Evolutionary conservation across 2,329 filamentous ascomycete genomes (phyloP), one percentile per base, ranked within the genome.

Genomic region (Fusarium virguliforme): DNA sequence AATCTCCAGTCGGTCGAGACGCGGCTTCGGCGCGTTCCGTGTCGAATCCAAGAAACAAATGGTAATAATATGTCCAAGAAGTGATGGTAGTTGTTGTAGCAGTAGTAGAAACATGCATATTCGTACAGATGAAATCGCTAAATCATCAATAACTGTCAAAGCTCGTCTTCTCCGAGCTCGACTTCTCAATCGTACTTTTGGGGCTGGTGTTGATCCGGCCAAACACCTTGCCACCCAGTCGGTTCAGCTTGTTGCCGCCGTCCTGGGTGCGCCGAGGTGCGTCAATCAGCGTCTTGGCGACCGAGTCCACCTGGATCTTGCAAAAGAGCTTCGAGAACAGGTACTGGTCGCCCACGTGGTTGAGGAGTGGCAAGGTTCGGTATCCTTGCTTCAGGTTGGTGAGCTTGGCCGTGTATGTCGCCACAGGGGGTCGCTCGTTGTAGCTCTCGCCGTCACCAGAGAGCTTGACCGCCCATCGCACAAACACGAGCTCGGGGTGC

Each of bases 271-370:
- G 82, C 76, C 50, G 83, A 79, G 64, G 84, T 77, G 69, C 85
- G 81, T 87, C 83, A 50, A 91, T 83, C 72, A 89, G 87, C 70
- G 88, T 84, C 67, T 86, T 88, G 50, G 87, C 87, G 38, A 87
- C 83, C 13, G 86, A 84, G 40, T 88, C 85, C 32, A 89, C 92
- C 73, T 90, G 90, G 82, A 98, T 93, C 76, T 91, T 91, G 84
- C 95, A 97, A 81, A 98, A 97, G 15, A 99, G 85, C 10, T 94
- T 97, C 3, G 96, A 97, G 82, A 98, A 98, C 46, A 98, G 87
- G 79, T 97, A 98, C 75, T 95, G 94, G 75, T 98, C 95, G 67
- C 95, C 96, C 70, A 94, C 93, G 62, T 90, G 88, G 81, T 98
- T 95, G 80, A 94, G 92, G 15, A 99, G 86, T 10, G 95, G 96